Evolutionary conservation across 2,329 filamentous ascomycete genomes (phyloP).

Genomic region (Kalmusia sp.): DNA sequence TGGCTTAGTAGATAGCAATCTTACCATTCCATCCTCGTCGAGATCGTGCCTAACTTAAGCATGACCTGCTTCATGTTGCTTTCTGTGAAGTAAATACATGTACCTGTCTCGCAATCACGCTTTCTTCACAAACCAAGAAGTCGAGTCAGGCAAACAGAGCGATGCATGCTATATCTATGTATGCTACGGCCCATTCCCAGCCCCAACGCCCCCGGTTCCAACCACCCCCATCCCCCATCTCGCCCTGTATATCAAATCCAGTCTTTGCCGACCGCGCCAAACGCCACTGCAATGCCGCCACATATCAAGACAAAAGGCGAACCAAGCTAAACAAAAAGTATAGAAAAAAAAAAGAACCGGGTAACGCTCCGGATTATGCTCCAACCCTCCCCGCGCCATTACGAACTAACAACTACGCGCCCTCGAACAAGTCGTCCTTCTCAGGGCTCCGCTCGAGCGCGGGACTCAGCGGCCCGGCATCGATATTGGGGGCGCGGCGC

Average conservation of each 20-base stretch:
- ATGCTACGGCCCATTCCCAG: neutral
- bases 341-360: slow-evolving; percentile 4
- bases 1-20: neutral
- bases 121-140: too few relatives aligned
- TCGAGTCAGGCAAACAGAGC: too few relatives aligned
- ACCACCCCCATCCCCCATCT: neutral
- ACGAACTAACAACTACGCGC: slow-evolving; percentile 8
- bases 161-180: neutral
- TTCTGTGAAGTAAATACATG: too few relatives aligned
- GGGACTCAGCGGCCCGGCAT: slow-evolving; percentile 39
- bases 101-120: too few relatives aligned
- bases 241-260: neutral
- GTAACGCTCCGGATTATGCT: too few relatives aligned
- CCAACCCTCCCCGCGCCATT: too few relatives aligned
- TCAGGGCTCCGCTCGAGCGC: slow-evolving; percentile 30
- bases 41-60: too few relatives aligned
- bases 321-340: neutral
- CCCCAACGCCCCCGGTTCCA: neutral
- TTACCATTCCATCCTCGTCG: neutral
- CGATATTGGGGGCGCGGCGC: slow-evolving; percentile 32
- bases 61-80: too few relatives aligned
- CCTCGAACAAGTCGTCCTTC: slow-evolving; percentile 43
- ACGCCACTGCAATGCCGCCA: slow-evolving; percentile 15
- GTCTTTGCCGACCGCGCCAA: slow-evolving; percentile 2
- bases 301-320: neutral